Percentiles rank a stretch among this genome's conserved stretches.
phyloP scores from a whole-genome alignment of 176 grass and related monocot species.

The Neostapfia colusana region DNA sequence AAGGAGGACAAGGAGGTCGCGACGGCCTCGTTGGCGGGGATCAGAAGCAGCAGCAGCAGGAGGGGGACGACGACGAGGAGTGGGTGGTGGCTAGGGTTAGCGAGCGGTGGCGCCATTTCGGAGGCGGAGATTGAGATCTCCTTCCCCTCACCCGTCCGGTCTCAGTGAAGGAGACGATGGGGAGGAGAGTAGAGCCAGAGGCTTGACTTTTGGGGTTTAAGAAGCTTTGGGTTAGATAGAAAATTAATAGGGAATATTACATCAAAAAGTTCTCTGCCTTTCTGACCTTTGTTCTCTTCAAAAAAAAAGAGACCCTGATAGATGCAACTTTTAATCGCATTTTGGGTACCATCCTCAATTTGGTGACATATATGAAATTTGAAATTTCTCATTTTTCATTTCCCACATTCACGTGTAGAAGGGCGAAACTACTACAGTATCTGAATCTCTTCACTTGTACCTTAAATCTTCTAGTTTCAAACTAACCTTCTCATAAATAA shows the following conservation, averaged over 20 bases:
- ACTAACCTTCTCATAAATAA: no score
- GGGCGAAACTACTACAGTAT: no score
- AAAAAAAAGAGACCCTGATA: neutral
- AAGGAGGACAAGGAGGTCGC: neutral
- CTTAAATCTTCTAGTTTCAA: no score
- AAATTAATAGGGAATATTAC: neutral
- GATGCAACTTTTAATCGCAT: neutral
- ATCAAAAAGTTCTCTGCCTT: neutral
- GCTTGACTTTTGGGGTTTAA: slow-evolving; percentile 1
- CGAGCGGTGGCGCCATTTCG: slow-evolving; percentile 37
- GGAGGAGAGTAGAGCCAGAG: neutral
- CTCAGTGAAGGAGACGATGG: slow-evolving; percentile 22
- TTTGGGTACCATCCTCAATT: neutral
- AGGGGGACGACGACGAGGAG: slow-evolving; percentile 11
- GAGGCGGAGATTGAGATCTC: slow-evolving; percentile 22
- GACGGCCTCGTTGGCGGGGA: slow-evolving; percentile 14
- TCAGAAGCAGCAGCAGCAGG: slow-evolving; percentile 28
- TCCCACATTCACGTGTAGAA: no score
- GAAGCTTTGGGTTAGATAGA: neutral
- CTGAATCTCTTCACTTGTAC: no score
- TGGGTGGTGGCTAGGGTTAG: neutral
- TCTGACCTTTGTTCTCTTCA: neutral
- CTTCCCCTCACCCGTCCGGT: neutral
- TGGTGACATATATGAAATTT: neutral
- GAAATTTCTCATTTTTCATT: neutral